Percentiles rank a stretch among this genome's conserved stretches.
Conservation (phyloP, 257 asterid species). For the Fraxinus excelsior region DNA sequence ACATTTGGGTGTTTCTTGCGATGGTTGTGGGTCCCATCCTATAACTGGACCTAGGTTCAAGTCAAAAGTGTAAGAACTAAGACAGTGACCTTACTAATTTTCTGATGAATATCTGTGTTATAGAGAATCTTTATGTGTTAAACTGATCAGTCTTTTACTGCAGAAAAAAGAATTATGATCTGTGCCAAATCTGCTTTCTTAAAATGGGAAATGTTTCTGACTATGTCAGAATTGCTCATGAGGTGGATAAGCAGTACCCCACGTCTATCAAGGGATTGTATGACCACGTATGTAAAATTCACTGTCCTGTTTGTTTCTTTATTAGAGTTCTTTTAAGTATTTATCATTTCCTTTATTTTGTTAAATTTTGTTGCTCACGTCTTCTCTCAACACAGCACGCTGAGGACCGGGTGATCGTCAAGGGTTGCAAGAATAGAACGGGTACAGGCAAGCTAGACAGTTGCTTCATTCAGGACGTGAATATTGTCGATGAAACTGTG, state of each 20-base stretch:
- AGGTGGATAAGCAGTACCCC: constrained; percentile 37
- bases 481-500: constrained; percentile 74
- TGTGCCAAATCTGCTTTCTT: constrained; percentile 71
- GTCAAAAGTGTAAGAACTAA: constrained; percentile 76
- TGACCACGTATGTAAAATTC: constrained; percentile 38
- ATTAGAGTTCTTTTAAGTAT: neutral
- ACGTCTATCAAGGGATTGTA: constrained; percentile 35
- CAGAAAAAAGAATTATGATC: constrained; percentile 77
- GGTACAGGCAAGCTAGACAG: constrained; percentile 61
- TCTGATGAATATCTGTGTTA: neutral
- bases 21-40: constrained; percentile 87
- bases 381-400: constrained; percentile 38
- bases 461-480: constrained; percentile 77
- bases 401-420: constrained; percentile 27
- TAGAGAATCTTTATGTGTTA: neutral
- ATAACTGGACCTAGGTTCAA: constrained; percentile 85
- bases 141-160: constrained; percentile 21
- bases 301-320: neutral
- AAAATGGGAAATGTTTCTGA: constrained; percentile 58
- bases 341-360: neutral
- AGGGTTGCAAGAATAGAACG: constrained; percentile 37
- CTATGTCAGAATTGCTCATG: constrained; percentile 61
- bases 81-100: neutral
- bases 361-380: neutral
- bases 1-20: constrained; percentile 84